Evolutionary conservation across 352 stramenopile species (phyloP), one percentile per base, ranked within the genome.

Genomic region (Elongisporangium anandrum): DNA sequence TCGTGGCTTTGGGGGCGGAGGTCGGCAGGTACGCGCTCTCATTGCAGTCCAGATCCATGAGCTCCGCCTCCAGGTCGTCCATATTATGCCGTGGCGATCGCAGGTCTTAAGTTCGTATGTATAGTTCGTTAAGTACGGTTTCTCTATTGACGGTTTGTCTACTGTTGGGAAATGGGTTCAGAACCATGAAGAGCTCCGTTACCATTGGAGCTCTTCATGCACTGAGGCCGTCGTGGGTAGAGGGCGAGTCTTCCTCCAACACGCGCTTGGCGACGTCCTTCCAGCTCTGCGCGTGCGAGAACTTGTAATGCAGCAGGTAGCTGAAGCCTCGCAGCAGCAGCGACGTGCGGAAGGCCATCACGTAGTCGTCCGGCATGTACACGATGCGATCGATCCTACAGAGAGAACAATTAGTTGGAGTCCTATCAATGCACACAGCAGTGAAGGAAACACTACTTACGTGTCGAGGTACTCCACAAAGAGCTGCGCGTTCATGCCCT

Each of bases 301-400:
- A 91, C 60, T 90, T 87, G 72, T 94, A 94, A 63, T 92, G 83
- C 26, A 94, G 63, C 38, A 88, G 61, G 57, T 92, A 90, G 67
- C 85, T 94, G 61, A 96, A 91, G 47, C 87, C 87, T 21, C 87
- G 85, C 24, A 96, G 65, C 52, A 96, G 67, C 41, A 96, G 73
- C 39, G 87, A 96, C 50, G 80, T 85, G 57, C 87, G 83, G 59
- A 91, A 94, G 16, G 86, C 84, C 86, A 95, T 95, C 38, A 95
- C 81, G 59, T 92, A 95, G 56, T 95, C 86, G 56, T 94, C 83
- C 17, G 81, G 79, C 59, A 92, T 87, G 61, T 90, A 75, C 61
- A 85, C 81, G 59, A 95, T 88, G 12, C 77, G 80, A 54, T 93
- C 83, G 47, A 93, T 90, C 52, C 81, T 90, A 50, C 2, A 63